These are phyloP conservation scores for Exobasidium cylindrosporum DNA, from an alignment of 1,284 basidiomycete species.

Conservation along the genomic window DNA sequence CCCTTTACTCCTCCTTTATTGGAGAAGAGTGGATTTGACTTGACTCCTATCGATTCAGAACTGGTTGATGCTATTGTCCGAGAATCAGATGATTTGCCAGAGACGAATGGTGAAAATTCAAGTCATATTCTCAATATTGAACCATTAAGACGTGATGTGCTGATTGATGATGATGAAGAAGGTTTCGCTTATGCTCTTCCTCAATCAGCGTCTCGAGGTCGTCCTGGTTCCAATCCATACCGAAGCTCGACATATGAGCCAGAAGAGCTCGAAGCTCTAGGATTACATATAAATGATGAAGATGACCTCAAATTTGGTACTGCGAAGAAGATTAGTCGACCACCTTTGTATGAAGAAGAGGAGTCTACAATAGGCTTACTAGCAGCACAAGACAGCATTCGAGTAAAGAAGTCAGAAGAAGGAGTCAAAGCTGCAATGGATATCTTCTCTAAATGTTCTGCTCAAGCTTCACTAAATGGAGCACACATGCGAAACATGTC, in stretches of 20 bases:
- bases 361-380: background rate
- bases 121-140: background rate
- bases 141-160: conserved; percentile 15
- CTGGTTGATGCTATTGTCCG: background rate
- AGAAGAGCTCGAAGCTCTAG: conserved; percentile 30
- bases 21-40: conserved; percentile 19
- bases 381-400: conserved; percentile 3
- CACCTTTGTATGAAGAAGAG: background rate
- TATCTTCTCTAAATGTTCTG: conserved; percentile 3
- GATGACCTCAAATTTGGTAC: conserved; percentile 23
- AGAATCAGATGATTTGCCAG: conserved; percentile 21
- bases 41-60: conserved; percentile 18
- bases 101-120: conserved; percentile 14
- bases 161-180: conserved; percentile 14
- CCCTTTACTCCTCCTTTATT: conserved; percentile 17
- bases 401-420: background rate
- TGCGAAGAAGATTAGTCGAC: conserved; percentile 15
- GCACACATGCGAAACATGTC: conserved; percentile 16
- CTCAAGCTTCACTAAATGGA: conserved; percentile 15
- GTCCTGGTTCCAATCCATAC: conserved; percentile 23
- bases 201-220: no score
- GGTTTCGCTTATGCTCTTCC: background rate
- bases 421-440: background rate
- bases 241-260: conserved; percentile 35
- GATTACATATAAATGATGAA: background rate